Base-by-base conservation (phyloP, 345 rosid genomes). In the Clarkia xantiana region DNA sequence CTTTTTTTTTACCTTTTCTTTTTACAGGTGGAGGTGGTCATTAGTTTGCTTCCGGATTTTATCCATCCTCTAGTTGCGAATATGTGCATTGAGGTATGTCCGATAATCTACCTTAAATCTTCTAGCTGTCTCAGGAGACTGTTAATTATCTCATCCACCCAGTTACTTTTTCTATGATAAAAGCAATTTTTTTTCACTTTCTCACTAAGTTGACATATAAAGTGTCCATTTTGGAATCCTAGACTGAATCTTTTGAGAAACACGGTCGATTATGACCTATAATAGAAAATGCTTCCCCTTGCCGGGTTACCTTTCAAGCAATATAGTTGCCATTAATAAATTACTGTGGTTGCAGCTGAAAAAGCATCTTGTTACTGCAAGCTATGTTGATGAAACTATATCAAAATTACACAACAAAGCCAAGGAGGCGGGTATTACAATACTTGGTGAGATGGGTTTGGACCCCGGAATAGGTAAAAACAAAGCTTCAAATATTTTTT, bases 381-480 rank as follows among this genome's bases (percentile, higher is more conserved):
- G 95, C 74, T 90, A 90, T 56, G 73, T 90, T 7, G 95, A 90
- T 63, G 84, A 80, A 59, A 65, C 80, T 49, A 75, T 79, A 59
- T 82, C 72, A 20, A 63, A 36, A 53, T 67, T 90, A 45, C 69
- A 79, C 52, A 86, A 77, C 47, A 75, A 77, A 64, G 95, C 95
- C 58, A 86, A 70, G 71, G 68, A 42, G 55, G 94, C 81, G 53
- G 91, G 88, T 46, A 70, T 82, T 54, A 77, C 94, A 0, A 81
- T 90, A 72, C 91, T 90, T 47, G 95, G 95, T 4, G 97, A 90
- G 75, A 86, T 90, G 95, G 97, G 97, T 34, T 69, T 90, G 70
- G 97, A 90, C 67, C 97, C 97, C 57, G 97, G 97, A 67, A 90
- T 90, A 25, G 95, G 97, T 86, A 79, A 62, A 36, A 18, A 42